Evolutionary conservation across 2,329 filamentous ascomycete genomes (phyloP), one percentile per base, ranked within the genome.

Genomic region (Leptographium lundbergii): DNA sequence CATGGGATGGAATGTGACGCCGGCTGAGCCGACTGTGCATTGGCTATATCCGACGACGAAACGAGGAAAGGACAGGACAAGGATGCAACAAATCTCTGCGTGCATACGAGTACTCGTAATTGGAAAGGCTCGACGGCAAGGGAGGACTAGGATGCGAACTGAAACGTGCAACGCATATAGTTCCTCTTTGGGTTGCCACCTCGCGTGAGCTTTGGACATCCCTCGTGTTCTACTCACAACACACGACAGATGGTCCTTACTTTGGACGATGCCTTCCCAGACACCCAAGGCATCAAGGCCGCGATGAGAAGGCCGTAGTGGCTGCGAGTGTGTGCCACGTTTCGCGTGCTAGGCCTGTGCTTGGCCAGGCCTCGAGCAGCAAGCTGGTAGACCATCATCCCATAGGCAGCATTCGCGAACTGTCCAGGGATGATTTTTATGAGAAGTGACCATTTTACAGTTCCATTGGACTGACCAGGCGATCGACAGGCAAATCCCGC

Each of bases 401-500:
- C 19, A 42, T n/a, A 54, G 19, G 52, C n/a, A n/a, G 32, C 32
- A 32, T 39, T 42, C 53, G 53, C 13, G 53, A 27, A 17, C 34
- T 42, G 42, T 27, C 34, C 14, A 27, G 11, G 29, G 2, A 10
- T 6, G 9, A 9, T 17, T 54, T 56, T 56, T 56, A 27, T 56
- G 42, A 56, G n/a, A 56, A 27, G 34, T 55, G 54, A 56, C 17
- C 13, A 19, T 54, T 25, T 19, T 27, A 19, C 27, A 3, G 7
- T 36, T 50, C n/a, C 27, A 36, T 57, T 45, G 52, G 42, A 22
- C 39, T 32, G 10, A 29, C 27, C 39, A 55, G 52, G 34, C 39
- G 59, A 59, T 62, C 57, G 57, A 50, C 59, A 60, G 56, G 60
- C 60, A 59, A 59, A 57, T 54, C 45, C 51, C 51, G 54, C 54